Conservation (phyloP, 495 filamentous ascomycete genomes). For the Aspergillus biplanus region DNA sequence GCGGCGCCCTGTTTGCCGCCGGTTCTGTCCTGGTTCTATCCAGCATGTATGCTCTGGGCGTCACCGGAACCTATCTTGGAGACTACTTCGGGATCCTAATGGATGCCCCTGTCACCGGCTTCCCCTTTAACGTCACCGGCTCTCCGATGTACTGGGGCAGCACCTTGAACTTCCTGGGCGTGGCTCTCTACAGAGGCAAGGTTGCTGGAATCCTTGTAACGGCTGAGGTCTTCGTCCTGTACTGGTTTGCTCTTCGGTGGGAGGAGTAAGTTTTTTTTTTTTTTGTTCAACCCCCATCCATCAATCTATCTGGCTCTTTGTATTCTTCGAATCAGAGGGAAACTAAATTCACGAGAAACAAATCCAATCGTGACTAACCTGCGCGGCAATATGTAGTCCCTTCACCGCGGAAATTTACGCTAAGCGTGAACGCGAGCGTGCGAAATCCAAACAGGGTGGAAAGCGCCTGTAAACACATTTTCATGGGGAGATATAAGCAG, state of each 20-base stretch:
- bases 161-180: slow-evolving; percentile 88
- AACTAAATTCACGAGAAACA: too few relatives aligned
- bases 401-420: slow-evolving; percentile 94
- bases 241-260: slow-evolving; percentile 81
- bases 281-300: slow-evolving; percentile 3
- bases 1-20: slow-evolving; percentile 66
- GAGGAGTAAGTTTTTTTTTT: slow-evolving; percentile 69
- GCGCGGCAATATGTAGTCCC: slow-evolving; percentile 55
- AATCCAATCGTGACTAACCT: slow-evolving; percentile 22
- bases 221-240: slow-evolving; percentile 72
- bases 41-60: slow-evolving; percentile 88
- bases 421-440: slow-evolving; percentile 66
- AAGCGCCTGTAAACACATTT: slow-evolving; percentile 40
- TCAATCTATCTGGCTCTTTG: too few relatives aligned
- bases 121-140: slow-evolving; percentile 91
- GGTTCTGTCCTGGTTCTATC: slow-evolving; percentile 88
- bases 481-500: background rate
- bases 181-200: slow-evolving; percentile 85
- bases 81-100: slow-evolving; percentile 99
- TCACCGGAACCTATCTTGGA: slow-evolving; percentile 95
- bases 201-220: slow-evolving; percentile 85
- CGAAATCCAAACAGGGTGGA: slow-evolving; percentile 44
- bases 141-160: slow-evolving; percentile 98
- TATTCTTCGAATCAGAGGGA: too few relatives aligned
- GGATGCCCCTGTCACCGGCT: slow-evolving; percentile 89